These are phyloP conservation scores for Scutellaria galericulata DNA, from an alignment of 257 asterid species.

Conservation along the genomic window DNA sequence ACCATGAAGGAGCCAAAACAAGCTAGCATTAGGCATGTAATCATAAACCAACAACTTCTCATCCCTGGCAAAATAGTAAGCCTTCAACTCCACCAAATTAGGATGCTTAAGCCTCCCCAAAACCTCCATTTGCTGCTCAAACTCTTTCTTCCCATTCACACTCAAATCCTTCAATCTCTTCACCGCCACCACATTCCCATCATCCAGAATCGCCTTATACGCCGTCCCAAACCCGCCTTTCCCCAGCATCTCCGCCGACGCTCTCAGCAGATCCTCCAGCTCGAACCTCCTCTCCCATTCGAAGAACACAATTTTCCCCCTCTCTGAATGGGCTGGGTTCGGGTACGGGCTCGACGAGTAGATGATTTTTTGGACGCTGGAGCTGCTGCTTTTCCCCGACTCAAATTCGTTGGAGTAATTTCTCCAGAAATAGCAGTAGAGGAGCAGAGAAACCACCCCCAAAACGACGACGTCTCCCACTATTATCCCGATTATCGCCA, in stretches of 20 bases:
- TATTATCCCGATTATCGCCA: slow-evolving; percentile 66
- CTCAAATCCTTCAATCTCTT: slow-evolving; percentile 77
- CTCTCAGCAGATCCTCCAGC: slow-evolving; percentile 85
- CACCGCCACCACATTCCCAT: slow-evolving; percentile 83
- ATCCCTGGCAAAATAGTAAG: slow-evolving; percentile 81
- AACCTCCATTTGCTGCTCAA: slow-evolving; percentile 89
- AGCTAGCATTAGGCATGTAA: slow-evolving; percentile 81
- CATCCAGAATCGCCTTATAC: slow-evolving; percentile 83
- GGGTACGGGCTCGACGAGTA: slow-evolving; percentile 85
- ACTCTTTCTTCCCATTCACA: slow-evolving; percentile 66
- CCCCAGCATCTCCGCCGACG: slow-evolving; percentile 95
- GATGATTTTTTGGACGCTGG: slow-evolving; percentile 56
- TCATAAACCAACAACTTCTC: slow-evolving; percentile 82
- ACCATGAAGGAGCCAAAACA: slow-evolving; percentile 98
- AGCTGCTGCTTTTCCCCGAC: slow-evolving; percentile 37
- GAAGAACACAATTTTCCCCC: slow-evolving; percentile 79
- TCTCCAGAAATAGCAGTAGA: slow-evolving; percentile 73
- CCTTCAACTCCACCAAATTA: slow-evolving; percentile 77
- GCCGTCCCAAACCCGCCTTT: slow-evolving; percentile 91
- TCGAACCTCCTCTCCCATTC: slow-evolving; percentile 83
- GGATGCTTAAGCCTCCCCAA: slow-evolving; percentile 77
- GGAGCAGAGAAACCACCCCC: slow-evolving; percentile 52
- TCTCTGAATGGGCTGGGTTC: slow-evolving; percentile 49
- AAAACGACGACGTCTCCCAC: slow-evolving; percentile 68
- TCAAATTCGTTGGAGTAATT: slow-evolving; percentile 35